Base-by-base conservation (phyloP, 78 protist genomes). In the Dictyostelium citrinum region DNA sequence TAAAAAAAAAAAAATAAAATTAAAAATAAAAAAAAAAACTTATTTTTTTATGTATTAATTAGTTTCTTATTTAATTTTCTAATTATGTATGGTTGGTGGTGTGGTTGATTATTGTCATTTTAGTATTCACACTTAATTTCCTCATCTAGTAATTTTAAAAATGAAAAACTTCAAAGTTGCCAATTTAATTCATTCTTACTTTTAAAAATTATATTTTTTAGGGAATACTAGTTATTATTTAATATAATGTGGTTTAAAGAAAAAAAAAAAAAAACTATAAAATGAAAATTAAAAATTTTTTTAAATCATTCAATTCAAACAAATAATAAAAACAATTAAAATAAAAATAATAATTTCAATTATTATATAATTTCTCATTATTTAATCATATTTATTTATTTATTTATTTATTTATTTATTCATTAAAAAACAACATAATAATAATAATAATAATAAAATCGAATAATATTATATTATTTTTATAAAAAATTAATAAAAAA, bases 391-490 rank as follows among this genome's bases (percentile, higher is more conserved):
- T 29, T 64, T 64, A 61, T 64, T 64, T 64, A 64, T 64, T 64
- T 64, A 64, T 64, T 64, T 64, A 64, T 64, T 64, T 64, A 64
- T 64, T 64, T 64, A 64, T 64, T 64, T 64, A 64, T 60, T 58
- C n/a, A 58, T 58, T 22, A 11, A 22, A 58, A 55, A 22, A 5
- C 1, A 22, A 8, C 7, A n/a, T 2, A 60, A 60, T 2, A 60
- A 60, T 2, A 60, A 58, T 22, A 58, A 58, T 22, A 2, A 24
- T 10, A 27, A 64, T 60, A 27, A 27, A 64, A 64, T 64, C 31
- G 35, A 27, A 22, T 64, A 22, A 3, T 24, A 20, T 64, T 27
- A 27, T 24, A 64, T 20, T 14, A 55, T 14, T 39, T 39, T 39
- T n/a, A n/a, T n/a, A 55, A 55, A 55, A 64, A 8, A 64, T 12